Base-by-base conservation (phyloP, 164 flowering plant species). In the Vitis rupestris region DNA sequence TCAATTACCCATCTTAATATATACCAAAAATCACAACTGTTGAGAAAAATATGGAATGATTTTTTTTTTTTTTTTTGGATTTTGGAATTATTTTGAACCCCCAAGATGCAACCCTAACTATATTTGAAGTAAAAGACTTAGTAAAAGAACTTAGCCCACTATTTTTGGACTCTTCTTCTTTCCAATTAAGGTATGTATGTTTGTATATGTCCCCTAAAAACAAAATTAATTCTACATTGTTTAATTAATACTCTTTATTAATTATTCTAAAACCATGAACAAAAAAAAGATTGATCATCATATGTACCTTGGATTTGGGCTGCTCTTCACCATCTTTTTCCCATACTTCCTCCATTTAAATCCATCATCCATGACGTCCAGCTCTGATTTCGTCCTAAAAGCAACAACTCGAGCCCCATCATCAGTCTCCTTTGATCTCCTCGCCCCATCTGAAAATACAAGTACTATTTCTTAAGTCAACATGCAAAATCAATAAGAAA, bases 271-370 rank as follows among this genome's bases (percentile, higher is more conserved):
- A 23, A 23, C 27, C 27, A 23, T 23, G 27, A 23, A 23, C 27
- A 23, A 23, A 23, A 23, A 23, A 23, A 23, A 23, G 27, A 23
- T 23, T 23, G 27, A 23, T 23, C 44, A 49, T 19, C 31, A 51
- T 7, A 49, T 2, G 51, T 74, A 74, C 77, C 77, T 74, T 31
- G 61, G 73, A 44, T 74, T 59, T 8, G 74, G 73, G 61, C 15
- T 75, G 51, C 16, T 66, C 55, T 75, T 75, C n/a, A 75, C 70
- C 49, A n/a, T 55, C 55, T 74, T 74, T 44, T 69, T 74, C 16
- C 77, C 77, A 59, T 74, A 74, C 68, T 75, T 75, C 50, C 78
- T 75, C 78, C 78, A 75, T 61, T 67, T 75, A n/a, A 51, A 75
- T 50, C 78, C 78, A 61, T 75, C 78, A 54, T 70, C 78, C 70